phyloP scores from a whole-genome alignment of 2,329 filamentous ascomycete genomes.

The Colletotrichum lupini region DNA sequence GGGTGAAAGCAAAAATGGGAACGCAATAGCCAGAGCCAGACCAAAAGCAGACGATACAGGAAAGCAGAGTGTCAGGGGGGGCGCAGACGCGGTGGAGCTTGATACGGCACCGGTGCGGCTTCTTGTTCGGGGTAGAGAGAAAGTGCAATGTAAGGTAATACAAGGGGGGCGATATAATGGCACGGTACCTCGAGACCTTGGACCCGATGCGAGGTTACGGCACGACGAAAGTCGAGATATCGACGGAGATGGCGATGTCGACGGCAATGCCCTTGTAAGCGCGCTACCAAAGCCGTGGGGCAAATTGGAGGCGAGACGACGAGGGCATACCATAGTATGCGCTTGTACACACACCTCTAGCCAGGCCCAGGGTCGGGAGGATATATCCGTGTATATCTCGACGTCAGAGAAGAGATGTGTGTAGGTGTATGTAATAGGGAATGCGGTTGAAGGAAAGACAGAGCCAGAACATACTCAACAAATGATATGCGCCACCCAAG shows the following conservation, averaged over 20 bases:
- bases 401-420: neutral
- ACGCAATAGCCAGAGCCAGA: neutral
- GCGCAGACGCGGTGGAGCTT: conserved; percentile 30
- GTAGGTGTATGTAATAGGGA: neutral
- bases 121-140: conserved; percentile 32
- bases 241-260: conserved; percentile 16
- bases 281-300: conserved; percentile 27
- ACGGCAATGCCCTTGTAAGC: conserved; percentile 31
- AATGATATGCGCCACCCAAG: neutral
- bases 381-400: neutral
- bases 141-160: conserved; percentile 33
- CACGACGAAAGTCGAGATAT: conserved; percentile 9
- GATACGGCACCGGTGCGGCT: conserved; percentile 13
- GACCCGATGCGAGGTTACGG: conserved; percentile 19
- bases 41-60: conserved; percentile 11
- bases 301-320: conserved; percentile 21
- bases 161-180: conserved; percentile 29
- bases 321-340: neutral
- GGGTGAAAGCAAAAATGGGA: neutral
- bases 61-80: conserved; percentile 16
- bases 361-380: neutral
- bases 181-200: conserved; percentile 27
- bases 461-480: neutral
- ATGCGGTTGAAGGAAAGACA: neutral
- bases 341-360: conserved; percentile 2